Evolutionary conservation across 805 yeast genomes (phyloP).

Genomic region (Saturnispora sanitii): DNA sequence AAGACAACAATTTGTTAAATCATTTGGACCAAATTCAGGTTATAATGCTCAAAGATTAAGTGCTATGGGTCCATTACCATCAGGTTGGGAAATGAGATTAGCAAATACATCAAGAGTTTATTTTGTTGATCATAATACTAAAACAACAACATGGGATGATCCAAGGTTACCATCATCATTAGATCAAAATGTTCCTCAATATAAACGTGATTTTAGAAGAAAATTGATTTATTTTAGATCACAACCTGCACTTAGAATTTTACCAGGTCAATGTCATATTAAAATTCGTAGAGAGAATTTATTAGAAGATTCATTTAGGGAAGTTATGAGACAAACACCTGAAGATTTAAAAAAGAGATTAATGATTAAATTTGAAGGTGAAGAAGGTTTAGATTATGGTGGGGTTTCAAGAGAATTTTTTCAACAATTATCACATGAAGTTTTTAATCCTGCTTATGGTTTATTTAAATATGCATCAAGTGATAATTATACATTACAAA

Average conservation of each 20-base stretch:
- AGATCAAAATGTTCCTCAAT: constrained; percentile 98
- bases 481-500: constrained; percentile 95
- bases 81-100: constrained; percentile 99
- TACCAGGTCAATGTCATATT: constrained; percentile 98
- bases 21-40: constrained; percentile 83
- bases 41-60: constrained; percentile 97
- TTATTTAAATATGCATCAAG: constrained; percentile 95
- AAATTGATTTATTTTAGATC: constrained; percentile 95
- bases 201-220: constrained; percentile 97
- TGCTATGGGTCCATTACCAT: constrained; percentile 94
- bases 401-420: constrained; percentile 98
- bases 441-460: constrained; percentile 98
- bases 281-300: constrained; percentile 95
- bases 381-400: constrained; percentile 98
- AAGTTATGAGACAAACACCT: constrained; percentile 97
- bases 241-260: constrained; percentile 92
- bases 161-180: constrained; percentile 95
- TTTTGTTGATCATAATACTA: constrained; percentile 97
- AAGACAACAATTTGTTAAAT: constrained; percentile 95
- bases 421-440: constrained; percentile 92
- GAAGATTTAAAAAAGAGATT: constrained; percentile 95
- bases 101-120: constrained; percentile 98
- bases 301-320: constrained; percentile 96
- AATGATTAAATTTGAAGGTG: constrained; percentile 98
- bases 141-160: constrained; percentile 99